These are phyloP conservation scores for Zygotorulaspora mrakii DNA, from an alignment of 1,139 yeast genomes.

Conservation along the genomic window DNA sequence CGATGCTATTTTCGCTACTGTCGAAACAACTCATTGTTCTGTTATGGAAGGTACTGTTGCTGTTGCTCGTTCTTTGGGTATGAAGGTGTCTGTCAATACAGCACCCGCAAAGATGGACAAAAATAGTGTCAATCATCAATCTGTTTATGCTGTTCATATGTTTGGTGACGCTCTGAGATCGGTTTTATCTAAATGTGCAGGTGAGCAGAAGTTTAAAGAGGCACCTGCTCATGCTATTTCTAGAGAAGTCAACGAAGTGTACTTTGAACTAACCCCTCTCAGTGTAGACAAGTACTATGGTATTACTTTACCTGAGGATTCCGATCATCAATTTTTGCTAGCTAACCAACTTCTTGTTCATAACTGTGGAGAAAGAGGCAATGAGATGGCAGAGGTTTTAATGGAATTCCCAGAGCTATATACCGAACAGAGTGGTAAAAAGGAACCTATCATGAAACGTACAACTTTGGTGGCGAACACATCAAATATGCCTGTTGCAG, in stretches of 20 bases:
- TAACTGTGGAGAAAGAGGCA: conserved; percentile 83
- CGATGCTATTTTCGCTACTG: conserved; percentile 31
- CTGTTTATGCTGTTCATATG: neutral
- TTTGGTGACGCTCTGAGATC: neutral
- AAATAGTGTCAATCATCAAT: conserved; percentile 4
- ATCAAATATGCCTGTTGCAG: conserved; percentile 99
- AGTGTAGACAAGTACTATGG: conserved; percentile 41
- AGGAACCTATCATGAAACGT: conserved; percentile 99
- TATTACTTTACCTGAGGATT: conserved; percentile 39
- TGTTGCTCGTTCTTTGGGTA: conserved; percentile 43
- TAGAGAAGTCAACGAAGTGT: neutral
- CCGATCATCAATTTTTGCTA: conserved; percentile 43
- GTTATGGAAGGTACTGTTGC: conserved; percentile 36
- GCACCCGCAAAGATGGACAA: conserved; percentile 6
- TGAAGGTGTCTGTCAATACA: conserved; percentile 27
- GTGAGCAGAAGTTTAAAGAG: neutral
- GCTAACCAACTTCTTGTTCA: conserved; percentile 37
- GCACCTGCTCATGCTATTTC: neutral
- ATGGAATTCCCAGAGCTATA: conserved; percentile 98
- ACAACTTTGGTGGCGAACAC: conserved; percentile 98
- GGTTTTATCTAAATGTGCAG: neutral
- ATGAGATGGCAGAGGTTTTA: conserved; percentile 98
- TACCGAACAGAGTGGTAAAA: conserved; percentile 86
- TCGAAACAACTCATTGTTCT: conserved; percentile 14
- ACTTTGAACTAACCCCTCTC: conserved; percentile 33